These are phyloP conservation scores for Sisymbrium altissimum DNA, from an alignment of 345 rosid species.

Conservation along the genomic window DNA sequence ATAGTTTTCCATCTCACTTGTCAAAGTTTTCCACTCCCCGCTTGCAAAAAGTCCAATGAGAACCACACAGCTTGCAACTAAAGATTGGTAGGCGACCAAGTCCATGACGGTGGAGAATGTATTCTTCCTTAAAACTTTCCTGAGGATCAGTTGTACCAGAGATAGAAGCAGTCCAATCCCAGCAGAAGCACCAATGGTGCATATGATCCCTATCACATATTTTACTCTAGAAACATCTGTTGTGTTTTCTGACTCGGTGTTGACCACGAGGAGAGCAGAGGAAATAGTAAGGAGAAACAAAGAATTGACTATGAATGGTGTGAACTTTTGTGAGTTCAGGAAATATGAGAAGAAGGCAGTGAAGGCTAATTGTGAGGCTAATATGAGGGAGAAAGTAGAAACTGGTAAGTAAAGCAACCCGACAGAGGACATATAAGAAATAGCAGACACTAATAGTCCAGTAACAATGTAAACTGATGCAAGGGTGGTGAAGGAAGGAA, in stretches of 20 bases:
- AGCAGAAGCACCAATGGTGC: constrained; percentile 48
- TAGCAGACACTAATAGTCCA: constrained; percentile 36
- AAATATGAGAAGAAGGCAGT: constrained; percentile 51
- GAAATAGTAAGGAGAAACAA: constrained; percentile 48
- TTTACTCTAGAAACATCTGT: constrained; percentile 19
- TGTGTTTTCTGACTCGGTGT: constrained; percentile 14
- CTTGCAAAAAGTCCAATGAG: constrained; percentile 51
- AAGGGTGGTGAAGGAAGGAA: constrained; percentile 11
- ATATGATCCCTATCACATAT: constrained; percentile 40
- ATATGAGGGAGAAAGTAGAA: constrained; percentile 45
- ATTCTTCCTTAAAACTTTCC: constrained; percentile 38
- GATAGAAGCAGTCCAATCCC: constrained; percentile 42
- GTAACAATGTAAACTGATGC: constrained; percentile 34
- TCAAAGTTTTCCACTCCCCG: constrained; percentile 48
- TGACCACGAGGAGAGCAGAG: constrained; percentile 42
- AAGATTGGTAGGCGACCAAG: constrained; percentile 40
- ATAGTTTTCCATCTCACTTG: constrained; percentile 45
- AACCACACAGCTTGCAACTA: constrained; percentile 36
- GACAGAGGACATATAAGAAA: constrained; percentile 38
- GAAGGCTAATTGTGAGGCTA: constrained; percentile 50
- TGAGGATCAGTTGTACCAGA: constrained; percentile 39
- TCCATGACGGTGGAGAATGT: constrained; percentile 39
- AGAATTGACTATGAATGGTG: constrained; percentile 42
- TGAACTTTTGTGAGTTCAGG: constrained; percentile 47
- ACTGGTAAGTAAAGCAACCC: constrained; percentile 53